phyloP scores from a whole-genome alignment of 1,139 yeast genomes.

The Yamadazyma dushanensis region DNA sequence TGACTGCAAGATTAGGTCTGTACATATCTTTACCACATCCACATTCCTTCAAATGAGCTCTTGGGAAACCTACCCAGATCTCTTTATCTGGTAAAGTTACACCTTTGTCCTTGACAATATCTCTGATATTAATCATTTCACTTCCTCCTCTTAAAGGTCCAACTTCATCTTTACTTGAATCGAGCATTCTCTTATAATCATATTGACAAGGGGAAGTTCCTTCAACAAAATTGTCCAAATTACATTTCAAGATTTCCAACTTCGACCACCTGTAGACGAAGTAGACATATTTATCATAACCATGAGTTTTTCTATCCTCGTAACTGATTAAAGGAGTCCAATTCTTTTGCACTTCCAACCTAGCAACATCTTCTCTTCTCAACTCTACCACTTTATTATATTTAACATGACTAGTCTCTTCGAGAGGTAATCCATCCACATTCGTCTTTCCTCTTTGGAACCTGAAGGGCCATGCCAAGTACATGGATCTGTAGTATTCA shows the following conservation, averaged over 20 bases:
- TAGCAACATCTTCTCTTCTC: constrained; percentile 17
- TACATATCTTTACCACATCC: constrained; percentile 50
- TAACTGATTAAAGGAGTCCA: constrained; percentile 33
- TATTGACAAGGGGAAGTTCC: constrained; percentile 32
- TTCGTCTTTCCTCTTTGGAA: constrained; percentile 35
- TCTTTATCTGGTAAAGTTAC: constrained; percentile 29
- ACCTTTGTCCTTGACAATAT: constrained; percentile 12
- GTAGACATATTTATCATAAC: constrained; percentile 23
- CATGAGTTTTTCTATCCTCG: constrained; percentile 16
- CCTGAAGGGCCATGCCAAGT: constrained; percentile 29
- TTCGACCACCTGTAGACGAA: constrained; percentile 32
- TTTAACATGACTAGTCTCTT: constrained; percentile 15
- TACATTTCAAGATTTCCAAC: constrained; percentile 27
- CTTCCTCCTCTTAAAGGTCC: constrained; percentile 40
- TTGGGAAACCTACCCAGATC: constrained; percentile 52
- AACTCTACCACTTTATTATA: constrained; percentile 33
- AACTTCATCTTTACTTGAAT: constrained; percentile 21
- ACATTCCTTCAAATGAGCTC: constrained; percentile 46
- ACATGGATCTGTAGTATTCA: constrained; percentile 23
- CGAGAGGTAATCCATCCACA: constrained; percentile 24
- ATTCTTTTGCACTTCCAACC: constrained; percentile 25
- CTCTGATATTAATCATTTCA: constrained; percentile 24
- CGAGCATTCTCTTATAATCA: constrained; percentile 21
- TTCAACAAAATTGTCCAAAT: constrained; percentile 17
- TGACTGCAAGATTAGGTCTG: constrained; percentile 44